Evolutionary conservation across 345 rosid species (phyloP), one percentile per base, ranked within the genome.

Genomic region (Gossypium ekmanianum): DNA sequence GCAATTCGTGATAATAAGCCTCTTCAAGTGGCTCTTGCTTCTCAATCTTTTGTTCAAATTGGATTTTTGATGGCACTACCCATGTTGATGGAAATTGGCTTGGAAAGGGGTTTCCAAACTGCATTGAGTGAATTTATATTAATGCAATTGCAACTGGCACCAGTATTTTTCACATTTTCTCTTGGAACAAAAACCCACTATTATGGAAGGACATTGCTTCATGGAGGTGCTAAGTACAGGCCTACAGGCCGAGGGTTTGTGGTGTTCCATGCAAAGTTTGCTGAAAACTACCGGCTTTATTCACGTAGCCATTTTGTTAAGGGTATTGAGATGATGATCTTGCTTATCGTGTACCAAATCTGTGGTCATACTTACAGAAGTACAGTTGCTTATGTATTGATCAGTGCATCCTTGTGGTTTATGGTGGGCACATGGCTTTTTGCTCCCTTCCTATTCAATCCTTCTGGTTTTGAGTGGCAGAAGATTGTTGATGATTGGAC

Each of bases 341-440:
- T 96, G 81, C 98, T 96, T 64, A 52, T 93, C 18, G 97, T 93
- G 56, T 96, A 96, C 79, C 84, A 93, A 78, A 91, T 96, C 27
- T 93, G 92, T 75, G 94, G 98, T 71, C 88, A 87, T 71, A 68
- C 93, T 41, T 93, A 96, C 78, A 91, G 98, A 87, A 90, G 97
- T 26, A 84, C 89, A 7, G 82, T 96, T 56, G 98, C 97, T 34
- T 96, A 96, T 82, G 78, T 96, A 66, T 78, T 96, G 82, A 93
- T 96, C 81, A 91, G 97, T 20, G 69, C 89, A 76, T 93, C 99
- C 4, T 90, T 96, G 94, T 96, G 99, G 99, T 96, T 96, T 82
- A 93, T 96, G 97, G 98, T 92, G 27, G 98, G 99, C 55, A 92
- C 98, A 12, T 93, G 99, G 98, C 98, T 96, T 63, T 96, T 96